Base-by-base conservation (phyloP, 768 basidiomycete genomes). In the Trichaptum fuscoviolaceum region DNA sequence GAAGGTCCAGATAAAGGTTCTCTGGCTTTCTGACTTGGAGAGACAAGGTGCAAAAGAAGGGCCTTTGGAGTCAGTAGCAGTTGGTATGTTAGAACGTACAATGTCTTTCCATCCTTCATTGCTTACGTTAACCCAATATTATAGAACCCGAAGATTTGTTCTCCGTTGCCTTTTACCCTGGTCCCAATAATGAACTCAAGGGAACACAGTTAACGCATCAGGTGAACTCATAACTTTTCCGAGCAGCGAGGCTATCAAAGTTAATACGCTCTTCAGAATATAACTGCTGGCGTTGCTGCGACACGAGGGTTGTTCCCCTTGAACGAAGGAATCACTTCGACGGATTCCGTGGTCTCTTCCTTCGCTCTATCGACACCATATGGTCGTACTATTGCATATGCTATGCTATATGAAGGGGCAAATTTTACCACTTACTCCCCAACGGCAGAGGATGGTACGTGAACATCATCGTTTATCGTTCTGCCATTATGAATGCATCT, bases 261-360 rank as follows among this genome's bases (percentile, higher is more conserved):
- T 18, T 34, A 1, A 42, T 69, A 42, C 57, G 18, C 63, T 5
- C 69, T 35, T 25, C 67, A 79, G 74, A 95, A 94, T 69, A 73
- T 96, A 66, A 96, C 93, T 1, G 92, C 95, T 3, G 95, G 93
- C 35, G 89, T 95, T n/a, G 87, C 93, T 0, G 91, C 90, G 2
- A 79, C 87, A 25, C 87, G 91, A 36, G 85, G 87, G 5, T 74
- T 95, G 24, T 85, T 96, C 70, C 94, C 95, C 1, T 79, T 87
- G 10, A 84, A 90, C 25, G 86, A 87, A 71, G 79, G 85, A 15
- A 70, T 94, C 57, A 85, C 90, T 5, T 77, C 87, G 7, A 75
- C 90, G 63, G 95, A 97, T 75, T 91, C 89, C 7, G 78, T 98
- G 35, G 82, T 90, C 12, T 95, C 92, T 26, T 84, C 85, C 1